Conservation (phyloP, 176 grass and related monocot genomes). For the Musa itinerans region DNA sequence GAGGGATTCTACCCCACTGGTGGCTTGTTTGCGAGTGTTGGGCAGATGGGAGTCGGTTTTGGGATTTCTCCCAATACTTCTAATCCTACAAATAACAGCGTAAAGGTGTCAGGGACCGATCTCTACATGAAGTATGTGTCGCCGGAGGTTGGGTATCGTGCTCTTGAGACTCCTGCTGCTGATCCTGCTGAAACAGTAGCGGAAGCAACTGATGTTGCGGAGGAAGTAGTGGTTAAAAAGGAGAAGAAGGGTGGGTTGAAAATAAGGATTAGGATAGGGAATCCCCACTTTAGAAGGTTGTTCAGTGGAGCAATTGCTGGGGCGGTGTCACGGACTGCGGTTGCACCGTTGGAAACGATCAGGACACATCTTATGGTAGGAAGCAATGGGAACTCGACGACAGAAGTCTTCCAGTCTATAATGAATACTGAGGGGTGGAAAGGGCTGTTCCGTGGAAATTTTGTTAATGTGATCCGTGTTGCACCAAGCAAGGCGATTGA, state of each 20-base stretch:
- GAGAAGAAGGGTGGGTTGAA: conserved; percentile 42
- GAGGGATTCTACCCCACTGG: conserved; percentile 28
- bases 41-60: conserved; percentile 28
- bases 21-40: conserved; percentile 55
- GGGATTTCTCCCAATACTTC: conserved; percentile 18
- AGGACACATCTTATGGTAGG: conserved; percentile 89
- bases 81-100: conserved; percentile 23
- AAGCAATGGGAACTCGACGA: conserved; percentile 37
- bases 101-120: conserved; percentile 20
- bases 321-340: conserved; percentile 63
- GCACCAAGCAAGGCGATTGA: conserved; percentile 86
- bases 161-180: not conserved
- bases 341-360: conserved; percentile 84
- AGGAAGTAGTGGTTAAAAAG: conserved; percentile 31
- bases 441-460: conserved; percentile 81
- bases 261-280: conserved; percentile 58
- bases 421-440: conserved; percentile 60
- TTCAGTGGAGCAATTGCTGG: conserved; percentile 71
- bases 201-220: conserved; percentile 1
- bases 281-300: conserved; percentile 56
- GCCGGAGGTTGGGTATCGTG: conserved; percentile 14
- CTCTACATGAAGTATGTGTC: conserved; percentile 17
- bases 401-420: conserved; percentile 54
- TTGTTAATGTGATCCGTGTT: conserved; percentile 71
- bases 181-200: not conserved